Percentiles rank a stretch among this genome's conserved stretches.
Conservation (phyloP, 1,284 basidiomycete species). For the Anthracocystis walkeri region DNA sequence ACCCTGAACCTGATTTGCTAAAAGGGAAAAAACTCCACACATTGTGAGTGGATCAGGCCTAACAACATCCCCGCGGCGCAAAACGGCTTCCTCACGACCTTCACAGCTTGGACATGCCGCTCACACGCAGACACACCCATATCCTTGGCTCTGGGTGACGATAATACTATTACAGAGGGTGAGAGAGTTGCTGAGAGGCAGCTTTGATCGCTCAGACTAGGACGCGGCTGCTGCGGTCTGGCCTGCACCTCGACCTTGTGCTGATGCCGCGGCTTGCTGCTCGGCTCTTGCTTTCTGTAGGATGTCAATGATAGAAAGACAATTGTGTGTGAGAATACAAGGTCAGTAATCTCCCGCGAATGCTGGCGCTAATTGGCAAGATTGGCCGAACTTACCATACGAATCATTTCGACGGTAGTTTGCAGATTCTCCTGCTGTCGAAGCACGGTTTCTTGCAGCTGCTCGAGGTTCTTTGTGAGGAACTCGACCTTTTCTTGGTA, state of each 20-base stretch:
- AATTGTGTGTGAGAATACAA: background rate
- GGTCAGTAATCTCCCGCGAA: background rate
- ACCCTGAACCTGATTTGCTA: conserved; percentile 21
- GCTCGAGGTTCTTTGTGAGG: conserved; percentile 63
- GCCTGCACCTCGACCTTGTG: conserved; percentile 15
- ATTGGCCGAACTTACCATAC: conserved; percentile 52
- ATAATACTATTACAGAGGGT: conserved; percentile 9
- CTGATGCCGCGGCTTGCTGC: conserved; percentile 29
- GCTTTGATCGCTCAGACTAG: background rate
- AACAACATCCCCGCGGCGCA: conserved; percentile 5
- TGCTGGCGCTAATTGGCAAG: background rate
- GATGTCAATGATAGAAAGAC: background rate
- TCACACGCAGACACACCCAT: background rate
- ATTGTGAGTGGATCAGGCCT: conserved; percentile 6
- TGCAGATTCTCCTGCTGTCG: conserved; percentile 67
- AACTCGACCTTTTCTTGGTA: conserved; percentile 64
- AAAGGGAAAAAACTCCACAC: conserved; percentile 18
- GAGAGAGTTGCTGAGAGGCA: background rate
- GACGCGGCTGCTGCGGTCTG: conserved; percentile 20
- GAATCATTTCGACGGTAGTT: conserved; percentile 63
- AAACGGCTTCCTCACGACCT: background rate
- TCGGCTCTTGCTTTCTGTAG: conserved; percentile 47
- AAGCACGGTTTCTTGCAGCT: conserved; percentile 65
- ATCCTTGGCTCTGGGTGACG: background rate
- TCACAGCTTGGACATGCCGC: background rate